Conservation (phyloP, 352 stramenopile genomes). For the Aphanomyces invadans region DNA sequence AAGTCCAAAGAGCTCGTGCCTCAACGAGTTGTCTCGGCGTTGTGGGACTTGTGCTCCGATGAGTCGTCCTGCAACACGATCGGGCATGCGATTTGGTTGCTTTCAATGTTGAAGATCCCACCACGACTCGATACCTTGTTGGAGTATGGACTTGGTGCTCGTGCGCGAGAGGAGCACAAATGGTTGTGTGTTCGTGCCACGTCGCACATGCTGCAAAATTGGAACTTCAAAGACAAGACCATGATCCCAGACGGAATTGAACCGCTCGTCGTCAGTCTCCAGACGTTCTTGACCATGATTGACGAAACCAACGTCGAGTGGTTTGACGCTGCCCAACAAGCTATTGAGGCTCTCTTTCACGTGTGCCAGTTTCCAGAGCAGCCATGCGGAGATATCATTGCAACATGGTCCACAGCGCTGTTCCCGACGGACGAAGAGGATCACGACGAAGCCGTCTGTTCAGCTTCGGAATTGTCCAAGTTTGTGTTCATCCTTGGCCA, state of each 20-base stretch:
- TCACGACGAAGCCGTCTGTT: conserved; percentile 48
- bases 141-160: conserved; percentile 48
- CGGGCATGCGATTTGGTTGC: conserved; percentile 13
- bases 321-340: conserved; percentile 89
- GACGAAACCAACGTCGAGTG: conserved; percentile 78
- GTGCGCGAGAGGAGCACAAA: conserved; percentile 43
- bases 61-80: conserved; percentile 19
- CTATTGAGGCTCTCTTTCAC: conserved; percentile 89
- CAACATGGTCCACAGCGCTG: conserved; percentile 47
- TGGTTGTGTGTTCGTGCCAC: conserved; percentile 46
- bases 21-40: conserved; percentile 46
- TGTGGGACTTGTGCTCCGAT: conserved; percentile 46
- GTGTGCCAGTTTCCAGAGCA: conserved; percentile 87
- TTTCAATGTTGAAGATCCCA: conserved; percentile 25
- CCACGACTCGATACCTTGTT: conserved; percentile 45
- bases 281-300: conserved; percentile 80
- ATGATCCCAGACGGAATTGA: conserved; percentile 75
- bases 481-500: conserved; percentile 96
- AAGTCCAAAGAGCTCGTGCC: conserved; percentile 53
- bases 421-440: conserved; percentile 42
- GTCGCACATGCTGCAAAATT: conserved; percentile 40
- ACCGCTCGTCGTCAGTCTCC: conserved; percentile 82
- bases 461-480: conserved; percentile 68
- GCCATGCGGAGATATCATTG: conserved; percentile 61
- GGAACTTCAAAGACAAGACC: conserved; percentile 36